Conservation (phyloP, 2,329 filamentous ascomycete species). For the Parafenestella ontariensis region DNA sequence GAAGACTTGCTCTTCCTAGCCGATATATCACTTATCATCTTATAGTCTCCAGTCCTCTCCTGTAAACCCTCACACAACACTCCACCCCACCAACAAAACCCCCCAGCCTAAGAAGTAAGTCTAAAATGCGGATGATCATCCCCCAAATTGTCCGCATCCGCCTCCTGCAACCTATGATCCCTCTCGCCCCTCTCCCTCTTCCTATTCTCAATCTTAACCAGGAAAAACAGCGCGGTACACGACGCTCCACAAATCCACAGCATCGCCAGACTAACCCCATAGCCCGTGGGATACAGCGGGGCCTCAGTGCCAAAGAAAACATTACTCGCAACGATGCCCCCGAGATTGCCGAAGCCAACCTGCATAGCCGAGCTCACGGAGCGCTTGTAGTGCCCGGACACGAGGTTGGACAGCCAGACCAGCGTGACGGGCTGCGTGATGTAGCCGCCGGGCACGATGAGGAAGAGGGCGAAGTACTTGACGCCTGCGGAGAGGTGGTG, state of each 20-base stretch:
- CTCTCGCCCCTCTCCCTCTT: slow-evolving; percentile 57
- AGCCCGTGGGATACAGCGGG: slow-evolving; percentile 58
- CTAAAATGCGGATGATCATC: slow-evolving; percentile 61
- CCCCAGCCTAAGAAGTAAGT: slow-evolving; percentile 44
- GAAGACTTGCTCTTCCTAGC: no score
- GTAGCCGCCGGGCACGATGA: slow-evolving; percentile 62
- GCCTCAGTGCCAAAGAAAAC: slow-evolving; percentile 56
- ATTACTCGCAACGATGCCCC: slow-evolving; percentile 60
- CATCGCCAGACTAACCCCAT: slow-evolving; percentile 57
- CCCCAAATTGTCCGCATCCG: slow-evolving; percentile 58
- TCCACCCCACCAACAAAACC: no score
- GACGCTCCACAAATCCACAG: slow-evolving; percentile 57
- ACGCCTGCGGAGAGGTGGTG: slow-evolving; percentile 52
- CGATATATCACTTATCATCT: no score
- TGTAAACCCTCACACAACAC: no score
- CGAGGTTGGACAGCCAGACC: slow-evolving; percentile 65
- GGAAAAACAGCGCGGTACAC: slow-evolving; percentile 52
- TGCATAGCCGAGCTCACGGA: slow-evolving; percentile 59
- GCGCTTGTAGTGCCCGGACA: slow-evolving; percentile 65
- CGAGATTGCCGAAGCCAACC: slow-evolving; percentile 56
- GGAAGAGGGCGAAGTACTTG: slow-evolving; percentile 63
- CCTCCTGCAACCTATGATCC: slow-evolving; percentile 52
- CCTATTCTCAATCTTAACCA: slow-evolving; percentile 56
- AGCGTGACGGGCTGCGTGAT: slow-evolving; percentile 63
- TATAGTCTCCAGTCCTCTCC: no score